Percentiles rank a stretch among this genome's conserved stretches.
Evolutionary conservation across 805 yeast species (phyloP).

Genomic region (Sugiyamaella smithiae): DNA sequence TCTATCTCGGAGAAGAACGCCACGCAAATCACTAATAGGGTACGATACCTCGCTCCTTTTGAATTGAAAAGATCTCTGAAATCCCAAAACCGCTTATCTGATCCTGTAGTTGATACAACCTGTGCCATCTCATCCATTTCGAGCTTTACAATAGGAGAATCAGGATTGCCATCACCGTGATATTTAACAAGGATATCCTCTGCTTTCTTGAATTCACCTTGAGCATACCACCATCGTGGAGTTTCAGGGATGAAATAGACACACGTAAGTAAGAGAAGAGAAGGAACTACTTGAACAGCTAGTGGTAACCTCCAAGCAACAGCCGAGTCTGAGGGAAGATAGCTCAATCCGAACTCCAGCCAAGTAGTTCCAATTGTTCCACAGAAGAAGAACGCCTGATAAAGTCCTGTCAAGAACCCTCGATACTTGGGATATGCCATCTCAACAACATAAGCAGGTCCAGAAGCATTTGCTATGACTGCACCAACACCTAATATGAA

Average conservation of each 20-base stretch:
- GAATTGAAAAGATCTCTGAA: slow-evolving; percentile 12
- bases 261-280: slow-evolving; percentile 2
- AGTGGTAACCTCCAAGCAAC: slow-evolving; percentile 2
- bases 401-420: slow-evolving; percentile 22
- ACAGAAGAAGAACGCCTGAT: slow-evolving; percentile 19
- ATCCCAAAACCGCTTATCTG: slow-evolving; percentile 14
- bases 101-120: neutral
- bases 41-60: slow-evolving; percentile 10
- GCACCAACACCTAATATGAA: slow-evolving; percentile 16
- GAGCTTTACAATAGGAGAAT: slow-evolving; percentile 8
- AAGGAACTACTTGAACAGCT: slow-evolving; percentile 15
- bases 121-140: slow-evolving; percentile 10
- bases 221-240: slow-evolving; percentile 19
- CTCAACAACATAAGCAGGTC: slow-evolving; percentile 14
- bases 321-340: slow-evolving; percentile 8
- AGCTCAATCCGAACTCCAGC: slow-evolving; percentile 12
- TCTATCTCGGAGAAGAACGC: neutral
- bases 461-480: slow-evolving; percentile 11
- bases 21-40: slow-evolving; percentile 1
- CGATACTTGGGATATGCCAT: slow-evolving; percentile 14
- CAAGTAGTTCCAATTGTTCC: slow-evolving; percentile 19
- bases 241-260: slow-evolving; percentile 15
- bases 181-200: slow-evolving; percentile 5
- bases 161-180: slow-evolving; percentile 10
- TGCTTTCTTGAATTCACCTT: slow-evolving; percentile 7